Conservation (phyloP, 257 asterid species). For the Hygrophila difformis region DNA sequence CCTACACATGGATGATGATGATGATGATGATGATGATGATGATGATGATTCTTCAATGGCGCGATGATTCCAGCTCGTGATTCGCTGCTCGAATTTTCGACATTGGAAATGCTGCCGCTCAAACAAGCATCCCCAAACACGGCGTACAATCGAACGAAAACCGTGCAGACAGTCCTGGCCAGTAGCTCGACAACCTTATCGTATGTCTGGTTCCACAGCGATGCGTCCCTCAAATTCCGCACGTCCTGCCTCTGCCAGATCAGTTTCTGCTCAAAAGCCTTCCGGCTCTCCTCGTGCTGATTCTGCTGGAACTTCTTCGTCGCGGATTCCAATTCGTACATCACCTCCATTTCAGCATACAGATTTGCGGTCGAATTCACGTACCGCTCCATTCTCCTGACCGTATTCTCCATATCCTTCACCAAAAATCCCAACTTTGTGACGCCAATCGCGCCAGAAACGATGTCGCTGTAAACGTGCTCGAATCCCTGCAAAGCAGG, state of each 20-base stretch:
- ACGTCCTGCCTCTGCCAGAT: conserved; percentile 86
- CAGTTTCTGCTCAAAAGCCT: conserved; percentile 74
- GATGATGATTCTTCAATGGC: too few relatives aligned
- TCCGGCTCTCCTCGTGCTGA: conserved; percentile 67
- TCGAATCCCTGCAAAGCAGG: conserved; percentile 88
- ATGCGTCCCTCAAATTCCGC: conserved; percentile 69
- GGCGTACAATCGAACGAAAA: conserved; percentile 42
- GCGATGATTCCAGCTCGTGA: too few relatives aligned
- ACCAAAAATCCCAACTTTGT: conserved; percentile 73
- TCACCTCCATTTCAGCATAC: conserved; percentile 65
- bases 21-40: too few relatives aligned
- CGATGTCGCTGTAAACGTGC: conserved; percentile 83
- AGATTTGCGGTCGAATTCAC: conserved; percentile 49
- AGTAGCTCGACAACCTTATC: conserved; percentile 80
- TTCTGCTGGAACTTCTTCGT: conserved; percentile 74
- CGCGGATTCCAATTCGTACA: conserved; percentile 68
- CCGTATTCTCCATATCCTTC: conserved; percentile 85
- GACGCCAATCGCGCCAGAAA: conserved; percentile 59
- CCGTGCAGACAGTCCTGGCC: conserved; percentile 70
- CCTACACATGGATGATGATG: too few relatives aligned
- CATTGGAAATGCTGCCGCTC: conserved; percentile 22
- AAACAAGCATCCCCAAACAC: conserved; percentile 41
- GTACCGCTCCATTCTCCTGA: conserved; percentile 73
- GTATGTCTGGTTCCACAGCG: conserved; percentile 78
- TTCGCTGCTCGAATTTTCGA: too few relatives aligned